Base-by-base conservation (phyloP, 352 stramenopile species). In the Pythium guiyangense region DNA sequence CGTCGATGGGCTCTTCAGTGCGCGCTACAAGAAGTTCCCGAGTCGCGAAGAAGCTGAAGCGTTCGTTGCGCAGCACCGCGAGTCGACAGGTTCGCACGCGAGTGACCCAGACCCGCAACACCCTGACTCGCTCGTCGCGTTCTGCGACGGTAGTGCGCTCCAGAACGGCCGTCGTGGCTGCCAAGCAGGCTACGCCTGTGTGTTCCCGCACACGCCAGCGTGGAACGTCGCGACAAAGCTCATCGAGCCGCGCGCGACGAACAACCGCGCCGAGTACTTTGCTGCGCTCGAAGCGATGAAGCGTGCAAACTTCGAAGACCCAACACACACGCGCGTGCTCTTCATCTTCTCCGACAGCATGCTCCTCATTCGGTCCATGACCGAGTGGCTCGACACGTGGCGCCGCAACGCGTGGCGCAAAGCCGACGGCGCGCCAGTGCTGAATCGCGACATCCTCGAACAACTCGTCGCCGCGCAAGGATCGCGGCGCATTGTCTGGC, bases 271-370 rank as follows among this genome's bases (percentile, higher is more conserved):
- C 9, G 66, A 74, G 25, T 71, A 69, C 42, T 63, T 70, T 6
- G 67, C 67, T 1, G 72, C 70, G 3, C 47, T 82, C n/a, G 69
- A 79, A 55, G 73, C 54, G 1, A 76, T 93, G 66, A 86, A 88
- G 61, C 73, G 79, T 34, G 79, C 79, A 4, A 91, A 93, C 48
- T 4, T 74, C 5, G 70, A 90, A 55, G 64, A 91, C 37, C 64
- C 72, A 0, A 57, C 54, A 6, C 42, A 55, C 18, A 57, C 45
- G 6, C 60, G 59, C 12, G 54, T 75, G 62, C 69, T 93, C 11
- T 93, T 70, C 44, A 91, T 93, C 27, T 93, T 88, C 59, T 88
- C 80, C 1, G 81, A 91, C 55, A 91, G 77, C 40, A 90, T 90
- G 80, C 47, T 91, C 27, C 66, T 93, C 18, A 93, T 93, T 62